Base-by-base conservation (phyloP, 192 early-diverging fungal species). In the Entomortierella chlamydospora region DNA sequence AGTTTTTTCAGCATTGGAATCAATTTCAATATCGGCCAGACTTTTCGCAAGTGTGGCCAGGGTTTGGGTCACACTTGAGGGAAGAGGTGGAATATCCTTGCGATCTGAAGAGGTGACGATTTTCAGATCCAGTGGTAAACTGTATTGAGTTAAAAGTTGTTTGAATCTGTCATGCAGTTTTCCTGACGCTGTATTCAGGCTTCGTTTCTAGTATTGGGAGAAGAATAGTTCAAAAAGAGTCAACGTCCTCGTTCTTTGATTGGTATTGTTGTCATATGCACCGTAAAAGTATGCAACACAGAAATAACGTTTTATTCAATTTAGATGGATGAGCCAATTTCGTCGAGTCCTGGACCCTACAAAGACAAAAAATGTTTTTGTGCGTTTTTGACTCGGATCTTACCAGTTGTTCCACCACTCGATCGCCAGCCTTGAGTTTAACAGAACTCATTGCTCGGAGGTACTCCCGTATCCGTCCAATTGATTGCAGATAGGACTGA, bases 1-100 rank as follows among this genome's bases (percentile, higher is more conserved):
- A 31, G 86, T 70, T 66, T 30, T 73, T 34, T 59, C 84, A 78
- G 23, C 84, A 83, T 79, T 70, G 9, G 86, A 73, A 50, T 90
- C 88, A 15, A 64, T 53, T 29, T 83, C 83, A 2, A 81, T 85
- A 3, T 86, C 82, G 8, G 82, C 77, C 5, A 90, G 70, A 52
- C 85, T 87, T 15, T 84, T 86, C 12, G 87, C 79, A 34, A 90
- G 28, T 57, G 50, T 73, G 20, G 63, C 60, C 34, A 82, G 45
- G 23, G 77, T 81, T 57, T 82, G 72, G 17, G 57, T 54, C 1
- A 72, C 55, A 12, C 43, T 25, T 42, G 45, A 28, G 20, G 85
- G 76, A 17, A 82, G 65, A 7, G 68, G 52, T 55, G 83, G 83
- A 18, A 83, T 83, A 31, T 83, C 83, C 55, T 79, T 79, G 62